Percentiles rank a stretch among this genome's conserved stretches.
Evolutionary conservation across 805 yeast genomes (phyloP).

Genomic region (Maudiozyma bulderi): DNA sequence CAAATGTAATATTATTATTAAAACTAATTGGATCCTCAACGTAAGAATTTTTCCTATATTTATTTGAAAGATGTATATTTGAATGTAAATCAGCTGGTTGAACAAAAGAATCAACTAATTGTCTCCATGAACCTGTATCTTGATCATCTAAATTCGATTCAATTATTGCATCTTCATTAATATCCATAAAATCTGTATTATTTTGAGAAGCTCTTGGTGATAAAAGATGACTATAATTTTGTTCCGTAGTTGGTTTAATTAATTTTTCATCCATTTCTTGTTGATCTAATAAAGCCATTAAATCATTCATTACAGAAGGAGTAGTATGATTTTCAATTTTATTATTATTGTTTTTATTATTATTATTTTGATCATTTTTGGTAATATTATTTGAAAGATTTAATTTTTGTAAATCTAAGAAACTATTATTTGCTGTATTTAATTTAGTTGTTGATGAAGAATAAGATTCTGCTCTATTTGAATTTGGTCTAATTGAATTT

Average conservation of each 20-base stretch:
- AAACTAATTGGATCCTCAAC: neutral
- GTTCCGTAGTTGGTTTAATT: neutral
- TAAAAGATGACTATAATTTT: neutral
- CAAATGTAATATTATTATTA: neutral
- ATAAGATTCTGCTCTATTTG: constrained; percentile 2
- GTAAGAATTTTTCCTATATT: neutral
- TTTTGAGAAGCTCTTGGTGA: neutral
- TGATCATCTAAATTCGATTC: neutral
- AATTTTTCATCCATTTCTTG: constrained; percentile 7
- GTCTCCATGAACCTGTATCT: neutral
- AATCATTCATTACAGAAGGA: constrained; percentile 22
- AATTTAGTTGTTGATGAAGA: constrained; percentile 10
- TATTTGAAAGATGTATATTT: neutral
- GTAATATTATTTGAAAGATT: neutral
- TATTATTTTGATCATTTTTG: neutral
- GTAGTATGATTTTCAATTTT: neutral
- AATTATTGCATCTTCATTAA: neutral
- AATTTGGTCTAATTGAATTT: neutral
- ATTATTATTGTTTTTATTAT: neutral
- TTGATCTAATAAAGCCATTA: constrained; percentile 20
- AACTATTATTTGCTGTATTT: constrained; percentile 9
- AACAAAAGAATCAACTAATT: neutral
- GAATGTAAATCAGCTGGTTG: neutral
- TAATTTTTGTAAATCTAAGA: constrained; percentile 4
- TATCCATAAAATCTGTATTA: neutral